Evolutionary conservation across 768 basidiomycete genomes (phyloP), one percentile per base, ranked within the genome.

Genomic region (Kockovaella imperatae): DNA sequence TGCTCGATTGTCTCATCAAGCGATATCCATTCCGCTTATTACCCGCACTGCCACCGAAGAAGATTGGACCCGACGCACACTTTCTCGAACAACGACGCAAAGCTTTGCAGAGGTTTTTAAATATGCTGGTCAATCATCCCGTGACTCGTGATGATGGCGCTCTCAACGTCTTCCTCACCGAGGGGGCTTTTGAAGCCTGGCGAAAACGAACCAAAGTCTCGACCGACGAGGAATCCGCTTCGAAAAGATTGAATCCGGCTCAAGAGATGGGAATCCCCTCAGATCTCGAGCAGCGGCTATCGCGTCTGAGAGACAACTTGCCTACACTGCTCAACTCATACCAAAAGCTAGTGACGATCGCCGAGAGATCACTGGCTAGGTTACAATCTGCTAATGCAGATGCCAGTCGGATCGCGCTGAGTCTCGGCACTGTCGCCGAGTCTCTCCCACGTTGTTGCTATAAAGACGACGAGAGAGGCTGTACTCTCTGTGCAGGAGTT

Each of bases 1-100:
- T 97, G 23, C 85, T 87, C 80, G 90, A 96, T 54, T 83, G 82
- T 54, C 75, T 99, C 35, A 70, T 80, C 43, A 80, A 83, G 56
- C 79, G 90, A 45, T 96, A 96, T 47, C 91, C 95, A 1, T 97
- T 96, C 78, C 81, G 95, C 39, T 74, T 97, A 21, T 78, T 96
- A 55, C 83, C 87, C 15, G 74, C 80, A 3, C 73, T 97, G 25
- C 95, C 95, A 14, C 95, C 95, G 0, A 97, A 97, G 71, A 79
- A 89, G 38, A 77, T 97, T 53, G 86, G 86, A 70, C 81, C 86
- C 29, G 95, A 97, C 67, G 86, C 86, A 35, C 77, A 79, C 28
- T 99, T 97, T 65, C 73, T 96, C 45, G 91, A 97, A 62, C 86
- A 95, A 62, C 79, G 93, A 73, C 77, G 88, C 61, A 82, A 83